Evolutionary conservation across 768 basidiomycete species (phyloP).

Genomic region (Xerocomus potaroensis): DNA sequence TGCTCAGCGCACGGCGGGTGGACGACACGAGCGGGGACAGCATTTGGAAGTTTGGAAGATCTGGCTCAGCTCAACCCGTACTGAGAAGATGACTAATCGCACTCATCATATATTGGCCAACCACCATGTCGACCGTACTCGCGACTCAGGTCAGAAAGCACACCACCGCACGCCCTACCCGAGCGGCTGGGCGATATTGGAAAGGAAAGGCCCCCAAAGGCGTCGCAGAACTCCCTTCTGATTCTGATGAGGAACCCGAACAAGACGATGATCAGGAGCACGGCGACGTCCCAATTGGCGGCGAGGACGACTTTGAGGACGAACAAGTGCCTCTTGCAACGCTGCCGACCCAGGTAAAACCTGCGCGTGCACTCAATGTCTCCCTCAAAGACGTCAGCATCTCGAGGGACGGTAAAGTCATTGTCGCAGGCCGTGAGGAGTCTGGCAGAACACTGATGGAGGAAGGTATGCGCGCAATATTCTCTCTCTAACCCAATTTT

Average conservation of each 20-base stretch:
- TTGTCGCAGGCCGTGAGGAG: conserved; percentile 73
- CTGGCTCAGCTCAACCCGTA: neutral
- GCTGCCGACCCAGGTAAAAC: conserved; percentile 30
- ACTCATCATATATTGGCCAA: conserved; percentile 9
- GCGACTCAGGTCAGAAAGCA: conserved; percentile 51
- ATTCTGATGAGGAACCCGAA: conserved; percentile 62
- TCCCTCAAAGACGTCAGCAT: conserved; percentile 77
- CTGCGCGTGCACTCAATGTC: conserved; percentile 61
- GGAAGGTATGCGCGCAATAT: conserved; percentile 35
- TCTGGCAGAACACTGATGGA: conserved; percentile 70
- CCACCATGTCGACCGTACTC: conserved; percentile 30
- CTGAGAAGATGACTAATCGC: conserved; percentile 18
- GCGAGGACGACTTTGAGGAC: conserved; percentile 50
- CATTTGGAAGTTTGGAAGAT: conserved; percentile 14
- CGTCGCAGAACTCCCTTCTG: conserved; percentile 51
- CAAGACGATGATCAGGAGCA: conserved; percentile 39
- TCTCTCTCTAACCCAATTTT: conserved; percentile 3
- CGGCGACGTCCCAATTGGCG: conserved; percentile 58
- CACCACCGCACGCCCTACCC: conserved; percentile 73
- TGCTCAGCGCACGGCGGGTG: neutral
- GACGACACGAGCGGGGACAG: conserved; percentile 17
- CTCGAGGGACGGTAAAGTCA: conserved; percentile 74
- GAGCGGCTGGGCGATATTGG: conserved; percentile 84
- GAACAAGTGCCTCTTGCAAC: conserved; percentile 43
- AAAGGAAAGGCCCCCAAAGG: conserved; percentile 88